These are phyloP conservation scores for Aspergillus phoenicis DNA, from an alignment of 2,329 filamentous ascomycete species.

Conservation along the genomic window DNA sequence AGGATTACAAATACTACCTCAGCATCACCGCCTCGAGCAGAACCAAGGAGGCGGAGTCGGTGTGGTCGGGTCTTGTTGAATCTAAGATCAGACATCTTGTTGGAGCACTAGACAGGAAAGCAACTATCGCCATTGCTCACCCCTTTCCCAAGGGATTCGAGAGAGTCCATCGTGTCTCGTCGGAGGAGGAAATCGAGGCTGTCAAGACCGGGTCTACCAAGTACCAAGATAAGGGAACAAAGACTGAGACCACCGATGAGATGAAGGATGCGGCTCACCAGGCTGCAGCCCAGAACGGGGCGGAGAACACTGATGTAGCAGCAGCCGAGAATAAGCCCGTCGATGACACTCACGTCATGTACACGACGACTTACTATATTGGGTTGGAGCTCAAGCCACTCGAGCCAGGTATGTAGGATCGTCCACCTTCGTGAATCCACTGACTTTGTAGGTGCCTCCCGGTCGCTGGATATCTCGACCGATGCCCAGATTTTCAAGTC, in stretches of 20 bases:
- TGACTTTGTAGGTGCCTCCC: slow-evolving; percentile 46
- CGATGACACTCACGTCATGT: slow-evolving; percentile 60
- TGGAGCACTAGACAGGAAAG: slow-evolving; percentile 76
- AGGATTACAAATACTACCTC: slow-evolving; percentile 93
- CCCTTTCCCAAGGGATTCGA: slow-evolving; percentile 94
- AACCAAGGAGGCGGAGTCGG: slow-evolving; percentile 78
- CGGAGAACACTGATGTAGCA: slow-evolving; percentile 44
- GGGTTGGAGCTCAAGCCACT: slow-evolving; percentile 78
- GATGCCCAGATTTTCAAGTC: slow-evolving; percentile 85
- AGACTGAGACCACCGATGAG: slow-evolving; percentile 56
- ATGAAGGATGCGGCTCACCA: slow-evolving; percentile 53
- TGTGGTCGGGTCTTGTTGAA: slow-evolving; percentile 90
- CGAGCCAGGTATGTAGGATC: slow-evolving; percentile 63
- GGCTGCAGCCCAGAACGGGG: slow-evolving; percentile 51
- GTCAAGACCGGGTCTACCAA: slow-evolving; percentile 64
- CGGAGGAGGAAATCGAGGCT: slow-evolving; percentile 62
- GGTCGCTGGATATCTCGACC: slow-evolving; percentile 61
- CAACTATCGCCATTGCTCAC: slow-evolving; percentile 78
- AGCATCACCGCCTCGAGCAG: slow-evolving; percentile 81
- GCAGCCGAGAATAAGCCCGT: slow-evolving; percentile 38
- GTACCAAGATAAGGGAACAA: slow-evolving; percentile 58
- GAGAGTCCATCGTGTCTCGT: slow-evolving; percentile 70
- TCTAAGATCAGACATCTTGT: slow-evolving; percentile 89
- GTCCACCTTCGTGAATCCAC: slow-evolving; percentile 26
- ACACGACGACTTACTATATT: slow-evolving; percentile 93